Base-by-base conservation (phyloP, 1,284 basidiomycete species). In the Pseudozyma hubeiensis region DNA sequence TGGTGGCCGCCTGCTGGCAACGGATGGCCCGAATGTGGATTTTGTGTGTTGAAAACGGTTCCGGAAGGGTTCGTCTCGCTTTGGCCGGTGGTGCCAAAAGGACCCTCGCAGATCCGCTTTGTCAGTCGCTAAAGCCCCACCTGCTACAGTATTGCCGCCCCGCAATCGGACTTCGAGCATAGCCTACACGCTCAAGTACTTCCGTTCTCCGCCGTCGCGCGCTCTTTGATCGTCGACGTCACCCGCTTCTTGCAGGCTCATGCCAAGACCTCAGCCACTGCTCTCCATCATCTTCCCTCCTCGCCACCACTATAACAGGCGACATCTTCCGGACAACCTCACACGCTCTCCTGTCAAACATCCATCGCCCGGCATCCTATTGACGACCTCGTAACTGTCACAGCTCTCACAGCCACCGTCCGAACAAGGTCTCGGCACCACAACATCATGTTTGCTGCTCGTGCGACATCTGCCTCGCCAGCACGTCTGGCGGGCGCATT, bases 401-500 rank as follows among this genome's bases (percentile, higher is more conserved):
- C 14, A 37, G 14, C 35, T 14, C 14, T 37, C 35, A 37, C 8
- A 37, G 35, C 35, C 8, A 14, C 8, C 35, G 35, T 37, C 35
- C 14, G 35, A 9, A 37, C 35, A 37, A 37, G 35, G 35, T 37
- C 35, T 37, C 14, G 10, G 8, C 35, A 37, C 35, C 35, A 10
- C 35, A 37, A 14, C 35, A 37, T 37, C 11, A 73, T 73, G 70
- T 64, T 67, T n/a, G 64, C 61, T 4, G 49, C 61, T 57, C 60
- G 70, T 37, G 61, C 70, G 24, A 61, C 59, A 54, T 53, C 54
- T 10, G 63, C 69, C 60, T 53, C 63, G 53, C 64, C 70, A 35
- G 64, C 64, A 34, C 70, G 64, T 54, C 57, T 73, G 61, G 64
- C 57, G 17, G 53, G 50, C 45, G 65, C 55, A 34, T 40, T 74